Percentiles rank a stretch among this genome's conserved stretches.
Evolutionary conservation across 768 basidiomycete species (phyloP).

Genomic region (Baorangia bicolor): DNA sequence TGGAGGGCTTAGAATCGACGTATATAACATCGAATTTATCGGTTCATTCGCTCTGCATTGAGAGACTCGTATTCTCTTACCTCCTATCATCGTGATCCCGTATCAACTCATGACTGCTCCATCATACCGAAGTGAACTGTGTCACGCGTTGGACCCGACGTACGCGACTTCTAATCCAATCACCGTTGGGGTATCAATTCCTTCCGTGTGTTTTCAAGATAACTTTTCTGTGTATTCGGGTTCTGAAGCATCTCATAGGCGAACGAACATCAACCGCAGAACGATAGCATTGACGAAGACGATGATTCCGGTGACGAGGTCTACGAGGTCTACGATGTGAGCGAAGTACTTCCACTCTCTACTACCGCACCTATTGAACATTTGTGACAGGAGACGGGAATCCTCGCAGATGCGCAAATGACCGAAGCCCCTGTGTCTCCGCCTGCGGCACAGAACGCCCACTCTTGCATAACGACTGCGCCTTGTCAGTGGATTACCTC

Average conservation of each 20-base stretch:
- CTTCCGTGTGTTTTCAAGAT: background rate
- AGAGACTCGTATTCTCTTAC: too few species aligned
- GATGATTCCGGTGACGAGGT: background rate
- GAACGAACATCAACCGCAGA: background rate
- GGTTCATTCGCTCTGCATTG: background rate
- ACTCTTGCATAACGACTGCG: background rate
- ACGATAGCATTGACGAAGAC: background rate
- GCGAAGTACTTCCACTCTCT: background rate
- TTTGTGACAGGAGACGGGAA: too few species aligned
- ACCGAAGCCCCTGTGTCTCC: too few species aligned
- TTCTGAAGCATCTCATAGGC: background rate
- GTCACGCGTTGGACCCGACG: background rate
- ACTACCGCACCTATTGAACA: background rate
- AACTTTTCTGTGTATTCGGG: background rate
- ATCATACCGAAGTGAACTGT: background rate
- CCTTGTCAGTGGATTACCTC: background rate
- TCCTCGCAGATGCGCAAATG: background rate
- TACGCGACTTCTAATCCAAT: too few species aligned
- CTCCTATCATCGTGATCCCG: background rate
- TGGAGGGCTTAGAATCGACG: background rate
- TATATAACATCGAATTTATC: background rate
- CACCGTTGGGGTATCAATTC: background rate
- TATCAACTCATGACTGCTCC: background rate
- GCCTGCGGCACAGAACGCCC: background rate
- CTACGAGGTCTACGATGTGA: background rate